Percentiles rank a stretch among this genome's conserved stretches.
These are phyloP conservation scores for Neostapfia colusana DNA, from an alignment of 176 grass and related monocot species.

Conservation along the genomic window DNA sequence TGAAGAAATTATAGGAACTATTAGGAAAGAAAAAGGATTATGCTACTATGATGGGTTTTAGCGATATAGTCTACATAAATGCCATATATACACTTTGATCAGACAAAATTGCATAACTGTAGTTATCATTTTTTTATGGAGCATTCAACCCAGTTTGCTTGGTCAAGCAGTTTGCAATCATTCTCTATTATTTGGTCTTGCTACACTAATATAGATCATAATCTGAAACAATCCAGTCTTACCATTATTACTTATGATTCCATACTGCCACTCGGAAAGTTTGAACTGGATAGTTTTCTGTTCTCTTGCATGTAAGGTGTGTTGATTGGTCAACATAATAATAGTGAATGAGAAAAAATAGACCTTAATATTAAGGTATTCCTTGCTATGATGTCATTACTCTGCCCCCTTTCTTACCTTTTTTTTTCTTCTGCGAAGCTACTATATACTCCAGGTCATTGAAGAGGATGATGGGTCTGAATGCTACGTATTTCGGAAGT, in stretches of 20 bases:
- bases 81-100: background rate
- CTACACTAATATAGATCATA: background rate
- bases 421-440: constrained; percentile 47
- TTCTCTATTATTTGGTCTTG: no score
- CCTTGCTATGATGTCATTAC: background rate
- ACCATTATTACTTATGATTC: background rate
- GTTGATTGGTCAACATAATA: background rate
- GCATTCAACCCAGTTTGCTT: background rate
- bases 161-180: background rate
- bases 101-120: background rate
- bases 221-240: background rate
- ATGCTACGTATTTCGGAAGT: constrained; percentile 90
- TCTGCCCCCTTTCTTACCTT: constrained; percentile 26
- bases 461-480: constrained; percentile 82
- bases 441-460: constrained; percentile 93
- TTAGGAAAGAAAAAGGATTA: background rate
- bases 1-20: background rate
- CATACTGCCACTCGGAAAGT: background rate
- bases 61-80: background rate
- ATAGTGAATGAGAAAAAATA: no score
- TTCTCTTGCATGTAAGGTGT: background rate
- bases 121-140: background rate
- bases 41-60: background rate
- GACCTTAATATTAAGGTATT: background rate
- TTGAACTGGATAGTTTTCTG: constrained; percentile 27